Conservation (phyloP, 257 asterid genomes). For the Misopates orontium region DNA sequence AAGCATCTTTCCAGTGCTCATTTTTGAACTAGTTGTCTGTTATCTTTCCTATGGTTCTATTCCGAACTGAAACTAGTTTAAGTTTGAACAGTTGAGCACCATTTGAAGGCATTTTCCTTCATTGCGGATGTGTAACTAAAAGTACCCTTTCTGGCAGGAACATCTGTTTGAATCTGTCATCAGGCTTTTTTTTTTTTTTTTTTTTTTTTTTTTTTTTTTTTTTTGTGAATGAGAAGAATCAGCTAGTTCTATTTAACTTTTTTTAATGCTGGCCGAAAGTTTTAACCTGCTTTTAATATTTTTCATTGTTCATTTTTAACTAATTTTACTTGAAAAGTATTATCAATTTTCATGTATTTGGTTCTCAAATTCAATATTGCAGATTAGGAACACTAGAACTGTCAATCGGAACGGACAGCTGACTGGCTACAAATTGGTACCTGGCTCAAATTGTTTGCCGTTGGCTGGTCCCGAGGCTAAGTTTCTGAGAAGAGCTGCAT, state of each 20-base stretch:
- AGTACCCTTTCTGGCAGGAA: neutral
- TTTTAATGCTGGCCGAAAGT: neutral
- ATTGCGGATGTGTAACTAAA: constrained; percentile 15
- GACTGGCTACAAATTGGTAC: constrained; percentile 90
- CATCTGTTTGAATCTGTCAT: neutral
- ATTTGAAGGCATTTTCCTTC: neutral
- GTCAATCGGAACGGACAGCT: constrained; percentile 84
- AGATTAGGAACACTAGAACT: constrained; percentile 89
- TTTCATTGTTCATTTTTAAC: neutral
- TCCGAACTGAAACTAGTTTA: neutral
- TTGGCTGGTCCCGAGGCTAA: constrained; percentile 91
- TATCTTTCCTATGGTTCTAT: neutral
- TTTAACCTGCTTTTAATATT: neutral
- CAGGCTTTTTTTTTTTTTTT: too few relatives aligned
- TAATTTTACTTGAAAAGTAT: neutral
- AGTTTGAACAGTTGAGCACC: neutral
- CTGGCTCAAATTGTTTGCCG: constrained; percentile 88
- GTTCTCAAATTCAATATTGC: constrained; percentile 22
- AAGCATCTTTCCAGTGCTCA: constrained; percentile 35
- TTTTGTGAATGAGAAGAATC: neutral
- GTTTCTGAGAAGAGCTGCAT: constrained; percentile 90
- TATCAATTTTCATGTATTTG: neutral
- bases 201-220: too few relatives aligned
- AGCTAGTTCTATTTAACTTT: too few relatives aligned
- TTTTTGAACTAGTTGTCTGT: constrained; percentile 8